phyloP scores from a whole-genome alignment of 2,329 filamentous ascomycete species.

The Xylariaceae sp. region DNA sequence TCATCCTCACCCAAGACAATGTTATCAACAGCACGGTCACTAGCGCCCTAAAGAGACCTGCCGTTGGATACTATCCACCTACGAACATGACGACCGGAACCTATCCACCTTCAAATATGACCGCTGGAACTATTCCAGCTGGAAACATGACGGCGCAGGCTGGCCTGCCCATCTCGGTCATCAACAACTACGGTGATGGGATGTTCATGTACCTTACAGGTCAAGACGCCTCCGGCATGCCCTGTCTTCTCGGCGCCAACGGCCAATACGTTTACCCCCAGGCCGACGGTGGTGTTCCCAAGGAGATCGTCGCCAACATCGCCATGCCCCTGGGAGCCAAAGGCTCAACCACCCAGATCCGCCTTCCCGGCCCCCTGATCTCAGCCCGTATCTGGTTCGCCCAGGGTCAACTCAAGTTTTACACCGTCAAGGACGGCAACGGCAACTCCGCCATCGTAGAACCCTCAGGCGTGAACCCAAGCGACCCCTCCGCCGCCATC shows the following conservation, averaged over 20 bases:
- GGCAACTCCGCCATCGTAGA: slow-evolving; percentile 39
- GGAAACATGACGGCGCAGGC: neutral
- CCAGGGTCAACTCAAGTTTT: slow-evolving; percentile 38
- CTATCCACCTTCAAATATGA: neutral
- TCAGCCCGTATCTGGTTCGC: slow-evolving; percentile 40
- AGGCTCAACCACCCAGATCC: slow-evolving; percentile 36
- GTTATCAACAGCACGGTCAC: slow-evolving; percentile 14
- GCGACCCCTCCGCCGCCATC: slow-evolving; percentile 39
- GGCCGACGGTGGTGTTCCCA: slow-evolving; percentile 6
- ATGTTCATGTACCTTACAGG: slow-evolving; percentile 19
- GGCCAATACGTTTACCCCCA: slow-evolving; percentile 17
- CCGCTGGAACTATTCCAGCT: neutral
- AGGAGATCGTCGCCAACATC: slow-evolving; percentile 26
- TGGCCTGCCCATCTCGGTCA: slow-evolving; percentile 10
- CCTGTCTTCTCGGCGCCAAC: slow-evolving; percentile 12
- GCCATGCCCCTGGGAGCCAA: slow-evolving; percentile 35
- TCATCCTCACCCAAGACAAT: slow-evolving; percentile 15
- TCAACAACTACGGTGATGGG: slow-evolving; percentile 15
- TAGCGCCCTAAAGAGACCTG: neutral
- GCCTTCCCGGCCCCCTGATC: slow-evolving; percentile 36
- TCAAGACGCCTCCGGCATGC: slow-evolving; percentile 3
- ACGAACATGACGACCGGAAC: neutral
- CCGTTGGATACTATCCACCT: neutral
- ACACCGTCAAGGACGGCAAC: slow-evolving; percentile 30
- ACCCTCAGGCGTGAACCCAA: slow-evolving; percentile 41